Evolutionary conservation across 306 rosid species (phyloP), one percentile per base, ranked within the genome.

Genomic region (Aeschynomene evenia): DNA sequence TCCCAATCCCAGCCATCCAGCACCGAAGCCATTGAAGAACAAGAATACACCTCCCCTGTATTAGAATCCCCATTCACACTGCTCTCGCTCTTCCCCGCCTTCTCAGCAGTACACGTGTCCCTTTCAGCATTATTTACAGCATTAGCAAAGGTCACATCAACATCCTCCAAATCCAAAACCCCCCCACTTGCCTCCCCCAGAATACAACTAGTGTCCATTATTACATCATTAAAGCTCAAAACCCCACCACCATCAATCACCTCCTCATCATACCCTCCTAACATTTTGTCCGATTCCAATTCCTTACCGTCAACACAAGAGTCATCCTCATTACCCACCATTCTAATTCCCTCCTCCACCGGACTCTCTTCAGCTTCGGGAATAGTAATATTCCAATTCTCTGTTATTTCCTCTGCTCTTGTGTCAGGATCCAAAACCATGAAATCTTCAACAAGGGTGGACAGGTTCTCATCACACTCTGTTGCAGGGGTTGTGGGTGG

Each of bases 1-100:
- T 78, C 89, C 91, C 88, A 86, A 39, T 66, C 80, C 68, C 76
- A 75, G 14, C 9, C 63, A n/a, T 55, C 78, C 0, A 69, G 75
- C 9, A 16, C 59, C 1, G 71, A 43, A 20, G 40, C 23, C 42
- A 51, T 19, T 3, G 82, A 55, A 48, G 71, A 77, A 51, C 39
- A 63, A 42, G 65, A 69, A 29, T n/a, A 53, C 12, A 71, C 71
- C 19, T 77, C 83, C 12, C 42, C 67, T 0, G 1, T 33, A 7
- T 1, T 28, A 3, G 3, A 3, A 3, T 7, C 37, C 6, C 59
- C 73, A 36, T 48, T 74, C 14, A 10, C 59, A 16, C 51, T 53
- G 36, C 59, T 64, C 43, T 71, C 34, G 26, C 77, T 19, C 22
- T 56, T 3, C n/a, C n/a, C n/a, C 9, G 1, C 31, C 49, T 20